Percentiles rank a stretch among this genome's conserved stretches.
Conservation (phyloP, 1,284 basidiomycete species). For the Fomes fomentarius region DNA sequence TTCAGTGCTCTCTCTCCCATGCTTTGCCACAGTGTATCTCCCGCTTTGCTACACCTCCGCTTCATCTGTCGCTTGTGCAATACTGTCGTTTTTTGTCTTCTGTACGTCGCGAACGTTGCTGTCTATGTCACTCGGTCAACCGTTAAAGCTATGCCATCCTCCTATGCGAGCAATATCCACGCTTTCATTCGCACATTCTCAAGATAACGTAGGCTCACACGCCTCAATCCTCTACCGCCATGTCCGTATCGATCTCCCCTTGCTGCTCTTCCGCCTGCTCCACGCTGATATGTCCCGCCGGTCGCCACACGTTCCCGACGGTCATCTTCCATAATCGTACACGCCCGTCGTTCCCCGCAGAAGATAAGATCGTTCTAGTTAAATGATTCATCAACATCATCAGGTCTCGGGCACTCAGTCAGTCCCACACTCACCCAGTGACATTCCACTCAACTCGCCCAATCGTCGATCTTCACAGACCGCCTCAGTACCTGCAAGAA, state of each 20-base stretch:
- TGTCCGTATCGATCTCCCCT: constrained; percentile 42
- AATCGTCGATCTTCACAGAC: constrained; percentile 37
- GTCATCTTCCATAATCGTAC: constrained; percentile 89
- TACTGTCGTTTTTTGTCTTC: too few relatives aligned
- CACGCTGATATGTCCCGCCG: constrained; percentile 77
- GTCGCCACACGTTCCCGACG: constrained; percentile 72
- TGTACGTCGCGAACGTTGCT: too few relatives aligned
- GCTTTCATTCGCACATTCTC: too few relatives aligned
- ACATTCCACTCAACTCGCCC: constrained; percentile 87
- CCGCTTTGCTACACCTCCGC: too few relatives aligned
- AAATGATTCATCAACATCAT: not conserved
- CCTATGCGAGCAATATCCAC: too few relatives aligned
- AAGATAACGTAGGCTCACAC: not conserved
- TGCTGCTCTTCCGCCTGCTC: constrained; percentile 69
- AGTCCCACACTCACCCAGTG: constrained; percentile 73
- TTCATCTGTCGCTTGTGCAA: too few relatives aligned
- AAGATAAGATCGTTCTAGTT: constrained; percentile 82
- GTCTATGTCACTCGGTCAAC: too few relatives aligned
- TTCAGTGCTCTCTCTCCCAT: too few relatives aligned
- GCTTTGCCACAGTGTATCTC: too few relatives aligned
- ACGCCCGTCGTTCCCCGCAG: constrained; percentile 87
- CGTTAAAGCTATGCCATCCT: too few relatives aligned
- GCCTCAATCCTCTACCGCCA: constrained; percentile 27
- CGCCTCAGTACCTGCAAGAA: not conserved
- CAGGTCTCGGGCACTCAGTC: too few relatives aligned